phyloP scores from a whole-genome alignment of 2,329 filamentous ascomycete species.

The Ophiostoma pallidulum region DNA sequence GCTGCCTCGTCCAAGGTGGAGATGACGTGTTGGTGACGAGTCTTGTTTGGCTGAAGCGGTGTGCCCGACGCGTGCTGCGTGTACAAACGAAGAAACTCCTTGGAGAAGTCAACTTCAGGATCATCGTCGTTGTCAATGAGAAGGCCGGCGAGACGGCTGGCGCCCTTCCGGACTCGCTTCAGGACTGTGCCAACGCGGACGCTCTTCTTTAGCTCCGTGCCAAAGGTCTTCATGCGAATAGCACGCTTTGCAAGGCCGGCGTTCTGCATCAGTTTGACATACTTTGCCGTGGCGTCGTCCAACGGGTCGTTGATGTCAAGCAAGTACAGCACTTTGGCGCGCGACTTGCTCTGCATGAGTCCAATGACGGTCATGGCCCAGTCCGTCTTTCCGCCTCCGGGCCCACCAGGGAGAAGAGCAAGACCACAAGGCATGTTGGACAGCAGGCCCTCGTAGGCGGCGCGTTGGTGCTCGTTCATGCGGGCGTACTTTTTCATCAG shows the following conservation, averaged over 20 bases:
- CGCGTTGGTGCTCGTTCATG: slow-evolving; percentile 30
- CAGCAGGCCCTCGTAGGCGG: slow-evolving; percentile 29
- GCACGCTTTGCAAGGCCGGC: slow-evolving; percentile 24
- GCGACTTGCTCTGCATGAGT: slow-evolving; percentile 21
- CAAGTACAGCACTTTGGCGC: slow-evolving; percentile 32
- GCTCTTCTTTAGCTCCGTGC: slow-evolving; percentile 14
- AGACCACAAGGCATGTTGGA: slow-evolving; percentile 32
- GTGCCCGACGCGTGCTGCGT: not conserved
- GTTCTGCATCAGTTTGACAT: slow-evolving; percentile 28
- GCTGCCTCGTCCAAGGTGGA: slow-evolving; percentile 35
- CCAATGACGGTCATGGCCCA: slow-evolving; percentile 35
- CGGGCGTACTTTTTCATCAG: slow-evolving; percentile 20
- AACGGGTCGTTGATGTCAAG: slow-evolving; percentile 39
- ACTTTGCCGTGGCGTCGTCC: slow-evolving; percentile 35
- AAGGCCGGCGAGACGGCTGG: not conserved
- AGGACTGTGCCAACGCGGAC: not conserved
- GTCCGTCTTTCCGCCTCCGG: slow-evolving; percentile 38
- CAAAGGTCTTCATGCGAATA: slow-evolving; percentile 18
- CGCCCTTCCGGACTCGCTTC: not conserved
- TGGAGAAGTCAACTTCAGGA: slow-evolving; percentile 17
- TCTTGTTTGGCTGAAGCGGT: slow-evolving; percentile 16
- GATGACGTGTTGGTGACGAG: slow-evolving; percentile 15
- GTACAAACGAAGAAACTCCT: slow-evolving; percentile 30
- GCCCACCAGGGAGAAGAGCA: slow-evolving; percentile 36
- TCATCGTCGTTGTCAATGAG: not conserved